phyloP scores from a whole-genome alignment of 441 rosid genomes.

The Populus tomentosa region DNA sequence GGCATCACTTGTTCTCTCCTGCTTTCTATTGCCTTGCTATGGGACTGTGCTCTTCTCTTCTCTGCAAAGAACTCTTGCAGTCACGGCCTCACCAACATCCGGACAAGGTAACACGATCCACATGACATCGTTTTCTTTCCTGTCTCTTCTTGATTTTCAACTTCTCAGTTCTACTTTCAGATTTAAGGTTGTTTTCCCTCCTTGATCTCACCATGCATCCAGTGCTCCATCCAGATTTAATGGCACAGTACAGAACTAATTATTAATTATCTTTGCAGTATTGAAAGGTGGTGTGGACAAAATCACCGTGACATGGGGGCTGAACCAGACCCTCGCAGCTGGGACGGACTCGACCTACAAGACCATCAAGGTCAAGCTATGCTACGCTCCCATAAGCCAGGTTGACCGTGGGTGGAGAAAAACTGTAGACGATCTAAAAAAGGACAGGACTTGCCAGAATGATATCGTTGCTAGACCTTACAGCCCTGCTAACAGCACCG shows the following conservation, averaged over 20 bases:
- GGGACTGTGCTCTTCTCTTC: slow-evolving; percentile 42
- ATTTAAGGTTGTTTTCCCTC: background rate
- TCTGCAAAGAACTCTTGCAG: slow-evolving; percentile 33
- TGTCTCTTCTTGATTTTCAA: background rate
- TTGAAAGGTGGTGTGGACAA: slow-evolving; percentile 48
- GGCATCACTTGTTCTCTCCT: slow-evolving; percentile 30
- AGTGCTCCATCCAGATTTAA: background rate
- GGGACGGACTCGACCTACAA: slow-evolving; percentile 44
- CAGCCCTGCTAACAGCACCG: slow-evolving; percentile 3
- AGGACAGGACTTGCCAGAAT: slow-evolving; percentile 66
- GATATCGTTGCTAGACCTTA: slow-evolving; percentile 33
- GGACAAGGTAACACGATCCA: slow-evolving; percentile 28
- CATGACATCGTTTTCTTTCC: background rate
- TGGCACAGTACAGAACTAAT: background rate
- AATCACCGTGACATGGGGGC: slow-evolving; percentile 47
- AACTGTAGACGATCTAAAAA: slow-evolving; percentile 39
- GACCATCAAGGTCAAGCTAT: slow-evolving; percentile 43
- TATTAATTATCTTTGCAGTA: slow-evolving; percentile 29
- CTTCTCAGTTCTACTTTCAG: background rate
- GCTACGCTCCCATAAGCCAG: slow-evolving; percentile 68
- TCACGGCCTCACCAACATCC: slow-evolving; percentile 36
- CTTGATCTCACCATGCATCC: too few species aligned
- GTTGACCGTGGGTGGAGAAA: slow-evolving; percentile 64
- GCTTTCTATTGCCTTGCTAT: slow-evolving; percentile 24
- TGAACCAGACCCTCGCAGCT: slow-evolving; percentile 33